These are phyloP conservation scores for Zalerion maritima DNA, from an alignment of 495 filamentous ascomycete genomes.

Conservation along the genomic window DNA sequence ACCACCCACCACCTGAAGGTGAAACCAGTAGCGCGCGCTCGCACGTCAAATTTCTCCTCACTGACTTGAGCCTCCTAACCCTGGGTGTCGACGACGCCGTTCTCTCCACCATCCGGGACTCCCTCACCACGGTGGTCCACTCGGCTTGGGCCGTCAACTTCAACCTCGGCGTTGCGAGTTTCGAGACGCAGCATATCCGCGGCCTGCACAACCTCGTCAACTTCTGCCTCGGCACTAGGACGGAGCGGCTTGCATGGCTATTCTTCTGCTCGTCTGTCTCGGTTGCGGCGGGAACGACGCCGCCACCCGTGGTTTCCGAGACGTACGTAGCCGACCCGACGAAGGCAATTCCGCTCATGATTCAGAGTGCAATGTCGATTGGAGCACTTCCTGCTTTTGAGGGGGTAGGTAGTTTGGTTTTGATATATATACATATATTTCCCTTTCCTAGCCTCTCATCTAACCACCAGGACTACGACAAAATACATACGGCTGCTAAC, in stretches of 20 bases:
- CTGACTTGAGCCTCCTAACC: conserved; percentile 19
- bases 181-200: conserved; percentile 31
- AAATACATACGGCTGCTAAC: too few relatives aligned
- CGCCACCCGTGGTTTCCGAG: conserved; percentile 26
- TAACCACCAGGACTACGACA: too few relatives aligned
- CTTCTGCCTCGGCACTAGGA: conserved; percentile 30
- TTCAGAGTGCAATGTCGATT: conserved; percentile 32
- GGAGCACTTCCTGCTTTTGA: conserved; percentile 35
- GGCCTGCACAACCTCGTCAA: conserved; percentile 39
- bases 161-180: conserved; percentile 27
- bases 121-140: conserved; percentile 38
- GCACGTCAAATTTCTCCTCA: conserved; percentile 25
- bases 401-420: too few relatives aligned
- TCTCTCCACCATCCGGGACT: conserved; percentile 23
- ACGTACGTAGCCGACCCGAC: conserved; percentile 25
- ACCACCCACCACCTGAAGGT: conserved; percentile 1
- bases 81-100: conserved; percentile 28
- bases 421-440: too few relatives aligned
- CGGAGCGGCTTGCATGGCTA: conserved; percentile 27
- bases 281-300: conserved; percentile 25
- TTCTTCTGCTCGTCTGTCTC: conserved; percentile 39
- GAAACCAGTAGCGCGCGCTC: conserved; percentile 19
- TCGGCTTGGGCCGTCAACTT: conserved; percentile 46
- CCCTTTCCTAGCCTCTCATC: too few relatives aligned
- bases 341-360: conserved; percentile 50